A percentile compares a stretch with the other conserved stretches of the same genome.
Evolutionary conservation across 306 rosid genomes (phyloP).

Genomic region (Prosopis cineraria): DNA sequence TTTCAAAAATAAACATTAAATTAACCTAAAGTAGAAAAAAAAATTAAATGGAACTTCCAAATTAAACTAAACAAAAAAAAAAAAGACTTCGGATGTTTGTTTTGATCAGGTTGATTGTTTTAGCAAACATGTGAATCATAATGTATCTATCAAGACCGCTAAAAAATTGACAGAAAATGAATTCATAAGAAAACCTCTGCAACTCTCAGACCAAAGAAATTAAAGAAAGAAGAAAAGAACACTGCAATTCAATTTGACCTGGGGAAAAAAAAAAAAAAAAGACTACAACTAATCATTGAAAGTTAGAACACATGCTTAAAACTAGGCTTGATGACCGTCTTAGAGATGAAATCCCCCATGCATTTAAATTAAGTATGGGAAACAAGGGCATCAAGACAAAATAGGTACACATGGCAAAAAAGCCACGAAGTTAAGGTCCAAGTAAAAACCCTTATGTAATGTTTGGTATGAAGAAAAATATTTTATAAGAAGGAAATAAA

Average conservation of each 20-base stretch:
- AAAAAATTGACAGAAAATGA: neutral
- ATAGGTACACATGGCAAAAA: constrained; percentile 23
- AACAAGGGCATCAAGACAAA: constrained; percentile 20
- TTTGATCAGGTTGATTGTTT: neutral
- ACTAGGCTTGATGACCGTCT: constrained; percentile 7
- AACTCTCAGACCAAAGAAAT: no score
- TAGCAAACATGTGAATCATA: neutral
- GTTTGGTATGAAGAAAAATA: no score
- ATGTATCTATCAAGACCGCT: neutral
- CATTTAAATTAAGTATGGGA: neutral
- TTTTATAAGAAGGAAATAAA: no score
- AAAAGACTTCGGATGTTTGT: no score
- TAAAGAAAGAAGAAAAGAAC: neutral
- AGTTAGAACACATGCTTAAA: constrained; percentile 15
- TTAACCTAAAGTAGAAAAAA: neutral
- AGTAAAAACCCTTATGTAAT: no score
- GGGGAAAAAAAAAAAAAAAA: no score
- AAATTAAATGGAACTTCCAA: no score
- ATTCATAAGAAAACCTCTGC: neutral
- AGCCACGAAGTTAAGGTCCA: neutral
- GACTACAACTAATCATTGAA: neutral
- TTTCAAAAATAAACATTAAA: neutral
- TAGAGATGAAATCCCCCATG: neutral
- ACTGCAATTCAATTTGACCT: neutral
- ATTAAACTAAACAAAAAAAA: no score